These are phyloP conservation scores for Leccinum angustisporum DNA, from an alignment of 1,284 basidiomycete species.

Conservation along the genomic window DNA sequence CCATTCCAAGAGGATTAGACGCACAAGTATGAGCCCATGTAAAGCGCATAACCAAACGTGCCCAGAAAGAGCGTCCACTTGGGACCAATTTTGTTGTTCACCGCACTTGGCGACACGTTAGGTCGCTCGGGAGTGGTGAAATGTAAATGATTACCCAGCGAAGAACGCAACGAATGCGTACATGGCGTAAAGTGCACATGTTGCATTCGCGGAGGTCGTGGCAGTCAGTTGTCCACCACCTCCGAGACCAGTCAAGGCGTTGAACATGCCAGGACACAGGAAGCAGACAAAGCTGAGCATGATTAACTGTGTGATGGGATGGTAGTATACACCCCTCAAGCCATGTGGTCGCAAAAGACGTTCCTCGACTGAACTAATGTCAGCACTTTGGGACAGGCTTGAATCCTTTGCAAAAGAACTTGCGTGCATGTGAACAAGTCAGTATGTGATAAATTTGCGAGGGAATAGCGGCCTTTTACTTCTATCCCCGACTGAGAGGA, in stretches of 20 bases:
- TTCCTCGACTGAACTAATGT: conserved; percentile 5
- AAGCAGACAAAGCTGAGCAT: conserved; percentile 44
- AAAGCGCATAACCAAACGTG: conserved; percentile 49
- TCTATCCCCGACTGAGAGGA: background rate
- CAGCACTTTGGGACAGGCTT: background rate
- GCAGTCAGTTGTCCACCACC: conserved; percentile 39
- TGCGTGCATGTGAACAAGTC: background rate
- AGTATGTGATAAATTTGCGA: background rate
- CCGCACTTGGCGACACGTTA: conserved; percentile 34
- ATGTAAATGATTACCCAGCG: conserved; percentile 36
- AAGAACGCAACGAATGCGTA: conserved; percentile 46
- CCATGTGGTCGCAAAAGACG: conserved; percentile 17
- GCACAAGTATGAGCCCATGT: conserved; percentile 51
- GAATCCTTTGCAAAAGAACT: background rate
- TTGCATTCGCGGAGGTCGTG: conserved; percentile 36
- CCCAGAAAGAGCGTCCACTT: conserved; percentile 54
- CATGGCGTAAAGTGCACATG: conserved; percentile 43
- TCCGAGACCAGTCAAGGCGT: conserved; percentile 38
- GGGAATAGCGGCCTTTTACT: background rate
- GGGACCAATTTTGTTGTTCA: conserved; percentile 56
- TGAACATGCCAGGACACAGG: conserved; percentile 36
- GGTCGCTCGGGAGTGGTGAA: background rate
- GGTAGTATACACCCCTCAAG: conserved; percentile 31
- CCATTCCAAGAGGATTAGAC: too few species aligned
- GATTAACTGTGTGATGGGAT: conserved; percentile 33